A percentile compares a stretch with the other conserved stretches of the same genome.
Conservation (phyloP, 208 protist genomes). For the Entamoeba dispar region DNA sequence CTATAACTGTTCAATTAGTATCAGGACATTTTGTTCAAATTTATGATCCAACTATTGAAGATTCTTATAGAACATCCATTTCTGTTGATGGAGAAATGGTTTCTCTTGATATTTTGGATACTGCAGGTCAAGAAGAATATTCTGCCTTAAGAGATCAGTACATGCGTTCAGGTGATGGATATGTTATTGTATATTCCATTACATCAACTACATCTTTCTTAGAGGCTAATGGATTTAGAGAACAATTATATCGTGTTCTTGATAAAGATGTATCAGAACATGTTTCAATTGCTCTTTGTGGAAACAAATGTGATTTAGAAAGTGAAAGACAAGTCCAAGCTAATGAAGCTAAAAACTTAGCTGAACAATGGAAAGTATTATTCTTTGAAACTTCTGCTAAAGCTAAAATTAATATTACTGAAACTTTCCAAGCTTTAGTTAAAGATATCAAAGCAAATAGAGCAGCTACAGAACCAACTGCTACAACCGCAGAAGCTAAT, state of each 20-base stretch:
- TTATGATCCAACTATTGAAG: constrained; percentile 4
- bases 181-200: background rate
- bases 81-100: background rate
- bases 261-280: background rate
- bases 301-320: constrained; percentile 40
- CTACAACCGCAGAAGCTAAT: background rate
- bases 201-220: constrained; percentile 26
- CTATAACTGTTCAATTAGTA: background rate
- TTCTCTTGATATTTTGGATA: constrained; percentile 52
- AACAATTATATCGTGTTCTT: constrained; percentile 37
- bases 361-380: background rate
- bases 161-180: background rate
- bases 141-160: constrained; percentile 9
- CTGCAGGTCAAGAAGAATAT: constrained; percentile 47
- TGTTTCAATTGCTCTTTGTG: constrained; percentile 39
- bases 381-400: constrained; percentile 37
- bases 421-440: constrained; percentile 14
- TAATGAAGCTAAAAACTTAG: constrained; percentile 4
- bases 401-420: constrained; percentile 21
- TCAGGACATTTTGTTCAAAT: background rate
- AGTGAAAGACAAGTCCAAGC: background rate
- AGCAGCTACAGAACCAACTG: background rate
- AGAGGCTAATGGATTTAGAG: constrained; percentile 39
- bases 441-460: background rate
- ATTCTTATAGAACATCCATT: background rate